Percentiles rank a stretch among this genome's conserved stretches.
phyloP scores from a whole-genome alignment of 495 filamentous ascomycete species.

The Massariosphaeria phaeospora region DNA sequence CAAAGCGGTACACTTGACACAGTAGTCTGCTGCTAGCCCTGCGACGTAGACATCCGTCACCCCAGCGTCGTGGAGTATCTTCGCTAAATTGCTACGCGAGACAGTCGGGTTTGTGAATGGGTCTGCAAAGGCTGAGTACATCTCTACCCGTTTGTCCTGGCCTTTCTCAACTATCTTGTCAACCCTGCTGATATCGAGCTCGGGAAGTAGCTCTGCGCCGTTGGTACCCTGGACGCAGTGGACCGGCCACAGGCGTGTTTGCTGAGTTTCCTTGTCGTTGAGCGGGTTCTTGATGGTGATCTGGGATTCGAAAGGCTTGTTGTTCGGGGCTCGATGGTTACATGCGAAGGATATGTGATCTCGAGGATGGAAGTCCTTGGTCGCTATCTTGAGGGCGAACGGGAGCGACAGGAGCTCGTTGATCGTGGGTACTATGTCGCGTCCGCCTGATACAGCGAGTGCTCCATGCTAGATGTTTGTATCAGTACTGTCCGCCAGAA shows the following conservation, averaged over 20 bases:
- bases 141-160: conserved; percentile 65
- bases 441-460: conserved; percentile 69
- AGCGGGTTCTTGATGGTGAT: conserved; percentile 59
- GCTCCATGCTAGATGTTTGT: conserved; percentile 60
- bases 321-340: conserved; percentile 64
- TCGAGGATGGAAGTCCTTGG: conserved; percentile 81
- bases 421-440: conserved; percentile 61
- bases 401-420: conserved; percentile 71
- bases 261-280: conserved; percentile 58
- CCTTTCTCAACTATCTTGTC: conserved; percentile 74
- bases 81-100: conserved; percentile 51
- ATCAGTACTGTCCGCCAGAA: conserved; percentile 16
- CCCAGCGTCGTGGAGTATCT: conserved; percentile 49
- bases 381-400: conserved; percentile 70
- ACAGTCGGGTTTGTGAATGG: conserved; percentile 57
- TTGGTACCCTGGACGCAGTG: conserved; percentile 76
- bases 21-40: conserved; percentile 84
- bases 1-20: conserved; percentile 73
- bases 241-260: conserved; percentile 75
- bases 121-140: conserved; percentile 85
- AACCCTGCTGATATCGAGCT: conserved; percentile 58
- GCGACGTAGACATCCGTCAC: conserved; percentile 76
- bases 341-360: conserved; percentile 85
- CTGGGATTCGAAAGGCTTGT: conserved; percentile 59
- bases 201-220: conserved; percentile 70